Evolutionary conservation across 257 asterid species (phyloP), one percentile per base, ranked within the genome.

Genomic region (Nicotiana sylvestris): DNA sequence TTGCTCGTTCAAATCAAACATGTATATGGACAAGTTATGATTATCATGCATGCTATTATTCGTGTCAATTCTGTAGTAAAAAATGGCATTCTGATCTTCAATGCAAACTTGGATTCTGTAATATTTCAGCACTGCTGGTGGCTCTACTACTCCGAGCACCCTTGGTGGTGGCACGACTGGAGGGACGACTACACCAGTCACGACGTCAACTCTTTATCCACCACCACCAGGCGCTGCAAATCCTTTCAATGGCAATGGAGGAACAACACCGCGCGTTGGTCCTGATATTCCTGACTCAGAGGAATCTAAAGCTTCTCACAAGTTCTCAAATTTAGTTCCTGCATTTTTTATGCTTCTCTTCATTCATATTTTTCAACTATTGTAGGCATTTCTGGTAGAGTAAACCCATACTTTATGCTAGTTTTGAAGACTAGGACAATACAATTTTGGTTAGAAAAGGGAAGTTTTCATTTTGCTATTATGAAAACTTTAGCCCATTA

Each of bases 51-150:
- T 46, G 4, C 32, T 5, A 33, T 33, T 68, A 6, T 68, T 15
- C 27, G 12, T 11, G n/a, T 30, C 77, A 33, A 68, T 15, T 33
- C 25, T 64, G 35, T 25, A 0, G 33, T 64, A 64, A 4, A 30
- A 67, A 35, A 15, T 35, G 35, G 29, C 56, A 70, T 17, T 33
- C 17, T 70, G 56, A 21, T 74, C 3, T n/a, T 35, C 5, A 46
- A 51, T 32, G 43, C 9, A 43, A 43, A n/a, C 30, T 43, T 70
- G 61, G 56, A 55, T 37, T 77, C 17, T 76, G 78, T 69, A 77
- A 84, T 9, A 46, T 78, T 83, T 82, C 91, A 92, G 95, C 37
- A 62, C 84, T 18, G 94, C 95, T 49, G 97, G 97, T 60, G 94
- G 93, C 78, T 16, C 69, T 4, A 67, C 85, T 32, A 27, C 86